Conservation (phyloP, 257 asterid species). For the Solanum clarkiae region DNA sequence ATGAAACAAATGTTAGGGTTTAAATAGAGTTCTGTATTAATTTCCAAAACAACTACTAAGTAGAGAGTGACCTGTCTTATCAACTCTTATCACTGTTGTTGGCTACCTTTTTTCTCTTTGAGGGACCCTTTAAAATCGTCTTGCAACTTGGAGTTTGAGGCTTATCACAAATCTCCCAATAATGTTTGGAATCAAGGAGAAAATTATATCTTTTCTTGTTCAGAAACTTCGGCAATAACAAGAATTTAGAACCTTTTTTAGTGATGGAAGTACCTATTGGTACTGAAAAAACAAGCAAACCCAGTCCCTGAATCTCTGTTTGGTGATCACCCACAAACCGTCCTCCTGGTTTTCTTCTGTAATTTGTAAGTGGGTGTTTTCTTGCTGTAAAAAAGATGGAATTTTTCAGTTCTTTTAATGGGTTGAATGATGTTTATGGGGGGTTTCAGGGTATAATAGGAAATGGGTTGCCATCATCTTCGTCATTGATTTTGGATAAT, state of each 20-base stretch:
- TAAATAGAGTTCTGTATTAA: background rate
- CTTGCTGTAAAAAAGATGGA: conserved; percentile 23
- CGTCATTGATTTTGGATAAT: conserved; percentile 45
- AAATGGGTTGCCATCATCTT: conserved; percentile 26
- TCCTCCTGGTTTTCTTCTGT: conserved; percentile 8
- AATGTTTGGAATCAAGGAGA: background rate
- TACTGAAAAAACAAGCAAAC: background rate
- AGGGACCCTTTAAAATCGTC: background rate
- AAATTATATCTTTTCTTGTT: background rate
- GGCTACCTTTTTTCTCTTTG: too few relatives aligned
- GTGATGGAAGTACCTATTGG: conserved; percentile 9
- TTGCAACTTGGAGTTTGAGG: background rate
- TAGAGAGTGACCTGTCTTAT: background rate
- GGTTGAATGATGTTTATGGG: conserved; percentile 22
- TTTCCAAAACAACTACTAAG: background rate
- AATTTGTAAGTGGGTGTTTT: background rate
- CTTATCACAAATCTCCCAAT: background rate
- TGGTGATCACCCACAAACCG: conserved; percentile 12
- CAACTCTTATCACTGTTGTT: background rate
- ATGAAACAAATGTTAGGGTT: background rate
- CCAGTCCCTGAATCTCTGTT: conserved; percentile 9
- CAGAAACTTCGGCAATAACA: background rate
- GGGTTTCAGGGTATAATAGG: conserved; percentile 23
- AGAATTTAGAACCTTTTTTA: background rate
- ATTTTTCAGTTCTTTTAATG: conserved; percentile 23